Evolutionary conservation across 495 filamentous ascomycete genomes (phyloP), one percentile per base, ranked within the genome.

Genomic region (Hyaloscypha variabilis): DNA sequence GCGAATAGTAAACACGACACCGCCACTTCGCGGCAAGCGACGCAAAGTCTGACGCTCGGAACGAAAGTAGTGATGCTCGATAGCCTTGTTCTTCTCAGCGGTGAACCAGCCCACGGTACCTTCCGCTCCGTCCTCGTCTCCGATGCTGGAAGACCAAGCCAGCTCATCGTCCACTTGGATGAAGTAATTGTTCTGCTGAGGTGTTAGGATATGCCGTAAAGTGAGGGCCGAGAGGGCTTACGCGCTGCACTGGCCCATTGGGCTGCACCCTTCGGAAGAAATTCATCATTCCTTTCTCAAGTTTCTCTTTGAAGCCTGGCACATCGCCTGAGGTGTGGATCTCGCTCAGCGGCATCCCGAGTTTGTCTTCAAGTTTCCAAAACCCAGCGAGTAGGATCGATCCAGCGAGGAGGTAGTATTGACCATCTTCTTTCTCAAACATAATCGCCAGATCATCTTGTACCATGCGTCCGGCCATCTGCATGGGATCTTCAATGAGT

Each of bases 381-480:
- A 96, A 97, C 0, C 92, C 93, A 0, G 92, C 85, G 0, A 97
- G 82, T 11, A 96, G 81, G 59, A 95, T 88, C 6, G 88, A 83
- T 14, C 92, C 93, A 3, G 92, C 91, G 1, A 92, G 82, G 1
- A 96, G 85, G 75, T 94, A 91, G 77, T 97, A 96, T 74, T 94
- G 87, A 26, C 91, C 90, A 71, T 96, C 91, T 2, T 79, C 73
- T 30, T 78, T 82, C 74, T 96, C 91, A 70, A 96, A 81, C 93
- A 97, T 96, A 25, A 96, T 82, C 1, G 91, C 92, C 1, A 96
- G 77, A 72, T 96, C 93, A 72, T 96, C 93, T 78, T 96, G 93
- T 24, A 92, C 78, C 36, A 95, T 81, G 13, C 92, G 85, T 6
- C 87, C 87, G 56, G 80, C 83, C 72, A 84, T 93, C 62, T 83